These are phyloP conservation scores for Diophrys sp. DNA, from an alignment of 73 alveolate species.

Conservation along the genomic window DNA sequence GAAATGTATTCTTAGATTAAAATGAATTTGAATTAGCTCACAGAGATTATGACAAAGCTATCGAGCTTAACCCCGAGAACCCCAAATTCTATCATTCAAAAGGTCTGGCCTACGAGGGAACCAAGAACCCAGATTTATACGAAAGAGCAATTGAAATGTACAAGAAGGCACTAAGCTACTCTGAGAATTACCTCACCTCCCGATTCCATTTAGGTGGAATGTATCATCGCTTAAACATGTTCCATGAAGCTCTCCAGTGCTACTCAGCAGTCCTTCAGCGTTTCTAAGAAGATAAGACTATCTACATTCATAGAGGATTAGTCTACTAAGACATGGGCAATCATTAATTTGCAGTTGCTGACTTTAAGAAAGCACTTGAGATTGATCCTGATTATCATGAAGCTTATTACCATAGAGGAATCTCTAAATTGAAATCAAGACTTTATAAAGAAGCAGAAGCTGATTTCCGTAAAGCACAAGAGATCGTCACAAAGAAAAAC, in stretches of 20 bases:
- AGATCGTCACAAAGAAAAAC: background rate
- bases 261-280: slow-evolving; percentile 64
- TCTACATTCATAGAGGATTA: slow-evolving; percentile 76
- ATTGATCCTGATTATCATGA: slow-evolving; percentile 62
- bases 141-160: slow-evolving; percentile 78
- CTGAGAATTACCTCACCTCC: slow-evolving; percentile 34
- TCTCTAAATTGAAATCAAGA: slow-evolving; percentile 65
- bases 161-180: slow-evolving; percentile 15
- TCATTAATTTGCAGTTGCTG: slow-evolving; percentile 73
- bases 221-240: slow-evolving; percentile 67
- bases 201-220: slow-evolving; percentile 77
- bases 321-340: slow-evolving; percentile 84
- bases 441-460: slow-evolving; percentile 66
- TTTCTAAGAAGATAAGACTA: slow-evolving; percentile 60
- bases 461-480: slow-evolving; percentile 51
- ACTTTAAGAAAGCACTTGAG: slow-evolving; percentile 74
- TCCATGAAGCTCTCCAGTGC: slow-evolving; percentile 73
- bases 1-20: slow-evolving; percentile 72
- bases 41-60: slow-evolving; percentile 78
- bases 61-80: slow-evolving; percentile 57
- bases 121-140: slow-evolving; percentile 34
- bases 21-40: slow-evolving; percentile 63
- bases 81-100: slow-evolving; percentile 84
- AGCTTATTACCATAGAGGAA: slow-evolving; percentile 79
- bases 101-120: slow-evolving; percentile 86